These are phyloP conservation scores for Capniomyces stellatus DNA, from an alignment of 371 early-diverging fungal genomes.

Conservation along the genomic window DNA sequence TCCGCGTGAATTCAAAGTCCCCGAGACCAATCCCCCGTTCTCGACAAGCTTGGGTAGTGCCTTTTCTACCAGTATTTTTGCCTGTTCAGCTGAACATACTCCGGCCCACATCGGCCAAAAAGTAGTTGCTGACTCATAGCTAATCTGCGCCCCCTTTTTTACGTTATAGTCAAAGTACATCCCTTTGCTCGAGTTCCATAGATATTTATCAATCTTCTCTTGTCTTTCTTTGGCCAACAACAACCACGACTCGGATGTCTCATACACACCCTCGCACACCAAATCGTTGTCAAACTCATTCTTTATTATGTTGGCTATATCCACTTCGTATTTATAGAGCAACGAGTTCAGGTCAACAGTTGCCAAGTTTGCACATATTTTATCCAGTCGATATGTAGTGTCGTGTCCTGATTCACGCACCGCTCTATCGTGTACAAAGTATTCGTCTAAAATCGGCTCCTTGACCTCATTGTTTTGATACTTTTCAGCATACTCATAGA, in stretches of 20 bases:
- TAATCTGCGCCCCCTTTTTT: conserved; percentile 22
- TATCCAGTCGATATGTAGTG: conserved; percentile 86
- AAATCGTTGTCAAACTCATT: conserved; percentile 27
- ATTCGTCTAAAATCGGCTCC: conserved; percentile 75
- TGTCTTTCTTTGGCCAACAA: conserved; percentile 27
- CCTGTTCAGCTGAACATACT: conserved; percentile 39
- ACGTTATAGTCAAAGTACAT: conserved; percentile 77
- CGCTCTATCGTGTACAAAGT: conserved; percentile 91
- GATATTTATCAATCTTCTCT: conserved; percentile 36
- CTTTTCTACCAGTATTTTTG: conserved; percentile 30
- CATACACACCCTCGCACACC: conserved; percentile 27
- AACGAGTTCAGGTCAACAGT: conserved; percentile 82
- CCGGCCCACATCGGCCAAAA: conserved; percentile 70
- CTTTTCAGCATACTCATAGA: conserved; percentile 44
- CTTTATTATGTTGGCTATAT: conserved; percentile 57
- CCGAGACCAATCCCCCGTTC: conserved; percentile 68
- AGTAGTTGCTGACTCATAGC: conserved; percentile 56
- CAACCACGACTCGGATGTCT: conserved; percentile 27
- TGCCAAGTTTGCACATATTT: conserved; percentile 72
- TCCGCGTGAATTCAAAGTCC: conserved; percentile 76
- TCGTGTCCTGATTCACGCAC: conserved; percentile 94
- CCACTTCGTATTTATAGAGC: conserved; percentile 85
- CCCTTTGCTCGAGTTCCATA: conserved; percentile 54
- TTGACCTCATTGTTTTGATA: conserved; percentile 43
- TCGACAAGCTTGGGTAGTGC: conserved; percentile 62